These are phyloP conservation scores for Suillus paluster DNA, from an alignment of 768 basidiomycete species.

Conservation along the genomic window DNA sequence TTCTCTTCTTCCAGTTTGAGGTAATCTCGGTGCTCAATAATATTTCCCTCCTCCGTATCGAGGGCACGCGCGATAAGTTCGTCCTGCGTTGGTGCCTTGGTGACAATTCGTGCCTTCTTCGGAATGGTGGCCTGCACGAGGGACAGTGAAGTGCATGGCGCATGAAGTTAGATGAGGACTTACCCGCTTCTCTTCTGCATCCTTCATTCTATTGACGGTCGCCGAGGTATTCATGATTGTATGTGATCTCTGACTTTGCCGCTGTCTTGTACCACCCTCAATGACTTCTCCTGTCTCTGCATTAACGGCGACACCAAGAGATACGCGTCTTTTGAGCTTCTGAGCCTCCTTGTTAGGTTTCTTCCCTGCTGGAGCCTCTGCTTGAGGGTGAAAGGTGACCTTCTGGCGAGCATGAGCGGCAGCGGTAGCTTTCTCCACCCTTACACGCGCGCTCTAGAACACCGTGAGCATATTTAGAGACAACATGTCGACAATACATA, in stretches of 20 bases:
- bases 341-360: constrained; percentile 24
- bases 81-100: constrained; percentile 68
- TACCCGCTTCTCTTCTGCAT: constrained; percentile 66
- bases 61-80: constrained; percentile 84
- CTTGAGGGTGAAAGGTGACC: constrained; percentile 68
- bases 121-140: constrained; percentile 55
- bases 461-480: background rate
- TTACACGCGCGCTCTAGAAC: constrained; percentile 54
- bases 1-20: constrained; percentile 83
- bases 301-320: constrained; percentile 57
- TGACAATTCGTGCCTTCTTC: constrained; percentile 61
- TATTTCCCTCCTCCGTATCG: constrained; percentile 87
- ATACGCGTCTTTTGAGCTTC: constrained; percentile 52
- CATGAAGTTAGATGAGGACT: background rate
- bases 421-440: constrained; percentile 65
- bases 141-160: background rate
- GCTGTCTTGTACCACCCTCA: constrained; percentile 35
- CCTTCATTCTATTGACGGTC: constrained; percentile 65
- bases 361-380: constrained; percentile 32
- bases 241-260: constrained; percentile 68
- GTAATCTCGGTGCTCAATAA: constrained; percentile 77
- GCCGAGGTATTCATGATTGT: constrained; percentile 75
- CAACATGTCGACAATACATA: background rate
- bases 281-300: constrained; percentile 66
- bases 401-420: constrained; percentile 69